Percentiles rank a stretch among this genome's conserved stretches.
phyloP scores from a whole-genome alignment of 306 rosid species.

The Clitoria ternatea region DNA sequence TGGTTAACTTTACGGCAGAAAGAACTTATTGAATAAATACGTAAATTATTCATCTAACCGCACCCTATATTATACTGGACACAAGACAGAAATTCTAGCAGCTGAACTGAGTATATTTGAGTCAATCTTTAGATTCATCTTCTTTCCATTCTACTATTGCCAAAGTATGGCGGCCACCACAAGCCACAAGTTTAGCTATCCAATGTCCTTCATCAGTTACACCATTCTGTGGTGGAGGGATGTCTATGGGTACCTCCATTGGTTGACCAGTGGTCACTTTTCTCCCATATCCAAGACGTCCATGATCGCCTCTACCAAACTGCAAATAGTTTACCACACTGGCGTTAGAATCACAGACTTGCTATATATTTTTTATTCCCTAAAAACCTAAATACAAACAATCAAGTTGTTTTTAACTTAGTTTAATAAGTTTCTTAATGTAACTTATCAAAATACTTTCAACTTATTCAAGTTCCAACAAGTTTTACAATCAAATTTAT shows the following conservation, averaged over 20 bases:
- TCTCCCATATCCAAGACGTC: constrained; percentile 96
- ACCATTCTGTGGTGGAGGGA: constrained; percentile 43
- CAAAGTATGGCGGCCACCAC: constrained; percentile 95
- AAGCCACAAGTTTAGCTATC: constrained; percentile 84
- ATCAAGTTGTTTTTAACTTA: too few species aligned
- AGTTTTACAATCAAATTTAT: too few species aligned
- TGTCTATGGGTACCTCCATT: constrained; percentile 75
- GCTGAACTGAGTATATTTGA: neutral
- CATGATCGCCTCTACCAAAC: constrained; percentile 98
- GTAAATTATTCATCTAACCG: too few species aligned
- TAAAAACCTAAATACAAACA: too few species aligned
- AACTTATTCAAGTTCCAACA: too few species aligned
- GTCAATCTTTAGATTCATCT: constrained; percentile 37
- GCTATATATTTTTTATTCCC: neutral
- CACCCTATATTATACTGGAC: neutral
- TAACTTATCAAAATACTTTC: too few species aligned
- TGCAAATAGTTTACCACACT: constrained; percentile 24
- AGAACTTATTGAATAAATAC: too few species aligned
- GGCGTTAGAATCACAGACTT: neutral
- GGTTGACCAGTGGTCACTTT: constrained; percentile 96
- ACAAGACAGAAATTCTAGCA: constrained; percentile 1
- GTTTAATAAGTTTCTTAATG: too few species aligned
- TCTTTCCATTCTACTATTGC: constrained; percentile 72
- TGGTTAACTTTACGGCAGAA: too few species aligned
- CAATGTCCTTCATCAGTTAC: constrained; percentile 50